Conservation (phyloP, 306 rosid species). For the Benincasa hispida region DNA sequence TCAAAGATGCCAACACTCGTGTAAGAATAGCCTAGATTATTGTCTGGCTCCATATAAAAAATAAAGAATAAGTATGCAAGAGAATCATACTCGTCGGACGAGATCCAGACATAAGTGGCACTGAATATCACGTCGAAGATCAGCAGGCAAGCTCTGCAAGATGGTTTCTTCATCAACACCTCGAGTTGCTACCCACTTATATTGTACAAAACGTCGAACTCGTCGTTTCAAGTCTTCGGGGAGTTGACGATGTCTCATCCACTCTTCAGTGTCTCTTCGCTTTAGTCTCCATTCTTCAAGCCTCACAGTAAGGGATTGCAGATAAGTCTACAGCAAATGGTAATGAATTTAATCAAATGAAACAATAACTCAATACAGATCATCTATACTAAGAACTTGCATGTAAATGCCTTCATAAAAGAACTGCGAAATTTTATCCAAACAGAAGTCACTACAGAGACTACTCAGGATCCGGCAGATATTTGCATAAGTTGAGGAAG, state of each 20-base stretch:
- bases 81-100: conserved; percentile 68
- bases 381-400: background rate
- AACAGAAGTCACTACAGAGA: background rate
- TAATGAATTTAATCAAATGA: background rate
- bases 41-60: background rate
- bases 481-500: background rate
- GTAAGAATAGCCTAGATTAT: background rate
- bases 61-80: background rate
- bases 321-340: conserved; percentile 46
- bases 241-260: conserved; percentile 99
- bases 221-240: conserved; percentile 73
- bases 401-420: background rate
- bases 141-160: conserved; percentile 70
- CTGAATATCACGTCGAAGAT: conserved; percentile 95
- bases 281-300: conserved; percentile 98
- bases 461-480: background rate
- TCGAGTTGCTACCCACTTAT: conserved; percentile 90
- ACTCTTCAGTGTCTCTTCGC: conserved; percentile 92
- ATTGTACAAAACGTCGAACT: conserved; percentile 77
- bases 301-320: conserved; percentile 89
- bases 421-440: background rate
- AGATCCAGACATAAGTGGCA: conserved; percentile 89
- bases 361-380: background rate
- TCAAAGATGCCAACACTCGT: background rate
- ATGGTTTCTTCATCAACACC: conserved; percentile 95